A percentile compares a stretch with the other conserved stretches of the same genome.
These are phyloP conservation scores for Diutina mesorugosa DNA, from an alignment of 1,139 yeast genomes.

Conservation along the genomic window DNA sequence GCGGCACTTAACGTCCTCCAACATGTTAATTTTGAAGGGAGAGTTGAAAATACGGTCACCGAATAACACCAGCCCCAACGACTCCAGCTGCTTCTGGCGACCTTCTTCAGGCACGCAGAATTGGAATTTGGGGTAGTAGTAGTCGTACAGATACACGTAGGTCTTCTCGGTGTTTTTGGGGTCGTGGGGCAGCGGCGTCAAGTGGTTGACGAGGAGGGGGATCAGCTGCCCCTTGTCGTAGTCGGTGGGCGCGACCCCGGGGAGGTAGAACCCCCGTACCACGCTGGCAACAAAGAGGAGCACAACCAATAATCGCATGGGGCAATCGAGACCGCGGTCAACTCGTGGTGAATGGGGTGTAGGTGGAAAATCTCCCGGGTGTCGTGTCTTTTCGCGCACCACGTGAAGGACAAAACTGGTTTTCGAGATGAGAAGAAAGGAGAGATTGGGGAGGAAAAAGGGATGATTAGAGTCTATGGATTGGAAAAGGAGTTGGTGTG, in stretches of 20 bases:
- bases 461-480: too few species aligned
- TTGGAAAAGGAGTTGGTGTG: too few species aligned
- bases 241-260: constrained; percentile 92
- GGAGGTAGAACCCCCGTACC: constrained; percentile 51
- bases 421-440: background rate
- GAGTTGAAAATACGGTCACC: constrained; percentile 95
- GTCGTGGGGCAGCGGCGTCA: constrained; percentile 66
- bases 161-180: constrained; percentile 27
- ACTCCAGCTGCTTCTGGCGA: constrained; percentile 69
- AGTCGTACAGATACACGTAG: constrained; percentile 66
- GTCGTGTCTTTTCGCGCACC: background rate
- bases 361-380: background rate
- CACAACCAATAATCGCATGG: background rate
- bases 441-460: too few species aligned
- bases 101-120: constrained; percentile 71
- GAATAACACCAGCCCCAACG: constrained; percentile 82
- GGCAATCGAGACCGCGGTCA: background rate
- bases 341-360: background rate
- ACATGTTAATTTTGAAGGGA: constrained; percentile 73
- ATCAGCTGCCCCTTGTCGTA: constrained; percentile 61
- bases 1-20: constrained; percentile 56
- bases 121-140: constrained; percentile 73
- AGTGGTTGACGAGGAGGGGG: constrained; percentile 75
- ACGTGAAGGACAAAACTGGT: background rate
- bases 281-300: background rate